These are phyloP conservation scores for Trametopsis cervina DNA, from an alignment of 768 basidiomycete species.

Conservation along the genomic window DNA sequence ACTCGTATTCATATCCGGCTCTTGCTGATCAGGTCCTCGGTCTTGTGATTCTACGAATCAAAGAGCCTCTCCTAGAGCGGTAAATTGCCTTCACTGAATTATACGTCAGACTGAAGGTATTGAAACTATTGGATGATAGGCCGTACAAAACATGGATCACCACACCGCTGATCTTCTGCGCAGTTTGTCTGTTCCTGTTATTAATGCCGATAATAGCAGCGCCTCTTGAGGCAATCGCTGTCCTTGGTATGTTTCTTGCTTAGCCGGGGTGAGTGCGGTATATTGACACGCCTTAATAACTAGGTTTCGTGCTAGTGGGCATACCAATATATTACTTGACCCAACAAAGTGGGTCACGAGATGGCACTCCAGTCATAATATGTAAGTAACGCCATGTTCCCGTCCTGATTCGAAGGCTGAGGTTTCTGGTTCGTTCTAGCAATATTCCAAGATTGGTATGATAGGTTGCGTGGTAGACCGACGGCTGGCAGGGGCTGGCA, in stretches of 20 bases:
- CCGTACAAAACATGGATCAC: constrained; percentile 91
- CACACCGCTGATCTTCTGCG: constrained; percentile 87
- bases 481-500: constrained; percentile 63
- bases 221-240: constrained; percentile 80
- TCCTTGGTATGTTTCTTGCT: constrained; percentile 53
- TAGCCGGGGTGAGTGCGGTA: constrained; percentile 1
- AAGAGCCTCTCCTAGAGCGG: constrained; percentile 87
- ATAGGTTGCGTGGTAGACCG: constrained; percentile 45
- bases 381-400: constrained; percentile 9
- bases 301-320: constrained; percentile 74
- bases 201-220: constrained; percentile 95
- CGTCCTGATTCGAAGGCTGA: neutral
- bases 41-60: constrained; percentile 78
- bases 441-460: constrained; percentile 34
- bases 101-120: neutral
- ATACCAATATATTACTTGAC: constrained; percentile 82
- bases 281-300: too few species aligned
- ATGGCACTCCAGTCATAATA: constrained; percentile 27
- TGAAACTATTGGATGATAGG: constrained; percentile 30
- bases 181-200: constrained; percentile 80
- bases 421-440: constrained; percentile 26
- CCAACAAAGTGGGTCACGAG: constrained; percentile 38
- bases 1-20: too few species aligned
- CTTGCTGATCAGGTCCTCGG: constrained; percentile 64
- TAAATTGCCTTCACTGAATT: constrained; percentile 19